Evolutionary conservation across 208 protist species (phyloP), one percentile per base, ranked within the genome.

Genomic region (Acanthamoeba castellanii): DNA sequence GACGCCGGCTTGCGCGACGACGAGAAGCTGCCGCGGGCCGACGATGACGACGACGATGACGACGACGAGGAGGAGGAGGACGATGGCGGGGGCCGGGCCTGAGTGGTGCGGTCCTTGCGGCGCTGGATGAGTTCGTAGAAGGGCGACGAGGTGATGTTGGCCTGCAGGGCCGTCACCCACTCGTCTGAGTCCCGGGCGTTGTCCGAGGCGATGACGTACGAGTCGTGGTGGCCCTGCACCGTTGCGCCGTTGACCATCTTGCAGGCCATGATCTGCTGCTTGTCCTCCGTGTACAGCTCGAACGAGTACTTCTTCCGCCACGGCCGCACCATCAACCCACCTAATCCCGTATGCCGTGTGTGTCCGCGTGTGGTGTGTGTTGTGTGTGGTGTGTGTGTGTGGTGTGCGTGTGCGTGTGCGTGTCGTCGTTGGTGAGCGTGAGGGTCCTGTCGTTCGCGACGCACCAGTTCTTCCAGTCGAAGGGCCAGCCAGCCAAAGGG

Each of bases 221-320:
- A 45, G n/a, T 85, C 76, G 76, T 85, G 76, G 42, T 85, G 76
- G n/a, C 76, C 76, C n/a, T 85, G 76, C 6, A 85, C 76, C 34
- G 76, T 85, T 8, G 45, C 76, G 11, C 76, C 76, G 42, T 55
- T 55, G 45, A 85, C 76, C 76, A 85, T 85, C 45, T 85, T 85
- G 45, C 76, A 85, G 20, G 76, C 76, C 45, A 30, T 85, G 45
- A 85, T 85, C 45, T 55, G n/a, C 42, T 85, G 76, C 45, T 85
- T 85, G 20, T 55, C 76, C 20, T 45, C 42, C 76, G 45, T 45
- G 76, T 55, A 85, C 76, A 85, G n/a, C 45, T 85, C 76, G 76
- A 85, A 85, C 76, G 32, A 45, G 42, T 85, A 14, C 42, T 85
- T 85, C 76, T 85, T 85, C 45, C 45, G 11, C 42, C 42, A 45